These are phyloP conservation scores for Penicillium sp. DNA, from an alignment of 2,329 filamentous ascomycete genomes.

Conservation along the genomic window DNA sequence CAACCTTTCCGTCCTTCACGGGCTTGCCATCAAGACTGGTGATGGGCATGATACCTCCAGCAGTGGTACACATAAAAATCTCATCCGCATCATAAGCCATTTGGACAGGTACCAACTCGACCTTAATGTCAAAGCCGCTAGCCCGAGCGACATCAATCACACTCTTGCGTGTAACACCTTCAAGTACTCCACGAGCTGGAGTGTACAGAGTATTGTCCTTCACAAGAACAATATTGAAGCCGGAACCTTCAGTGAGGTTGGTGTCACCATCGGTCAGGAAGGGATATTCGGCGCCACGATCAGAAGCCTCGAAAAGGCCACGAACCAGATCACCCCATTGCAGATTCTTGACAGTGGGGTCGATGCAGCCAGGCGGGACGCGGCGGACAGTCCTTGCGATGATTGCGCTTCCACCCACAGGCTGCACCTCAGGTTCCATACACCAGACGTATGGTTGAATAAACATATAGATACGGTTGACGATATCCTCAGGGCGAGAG, in stretches of 20 bases:
- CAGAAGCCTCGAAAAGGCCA: constrained; percentile 47
- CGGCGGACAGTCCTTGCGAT: no score
- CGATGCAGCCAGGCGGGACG: constrained; percentile 38
- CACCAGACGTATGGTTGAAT: no score
- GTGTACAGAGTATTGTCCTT: constrained; percentile 49
- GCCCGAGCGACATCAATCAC: constrained; percentile 45
- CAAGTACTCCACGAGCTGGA: constrained; percentile 47
- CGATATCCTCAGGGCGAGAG: no score
- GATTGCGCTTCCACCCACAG: no score
- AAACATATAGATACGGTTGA: no score
- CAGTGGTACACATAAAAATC: constrained; percentile 54
- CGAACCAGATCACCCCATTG: constrained; percentile 52
- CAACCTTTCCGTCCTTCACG: constrained; percentile 44
- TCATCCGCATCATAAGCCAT: constrained; percentile 47
- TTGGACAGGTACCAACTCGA: constrained; percentile 46
- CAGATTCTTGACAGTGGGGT: constrained; percentile 53
- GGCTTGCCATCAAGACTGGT: constrained; percentile 46
- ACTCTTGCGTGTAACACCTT: constrained; percentile 51
- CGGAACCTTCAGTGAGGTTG: constrained; percentile 51
- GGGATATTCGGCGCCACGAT: constrained; percentile 49
- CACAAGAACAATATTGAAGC: constrained; percentile 50
- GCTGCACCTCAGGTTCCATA: no score
- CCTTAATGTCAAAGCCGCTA: constrained; percentile 35
- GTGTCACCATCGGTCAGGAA: constrained; percentile 52
- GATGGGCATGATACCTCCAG: constrained; percentile 55